Base-by-base conservation (phyloP, 345 rosid genomes). In the Corchorus capsularis region DNA sequence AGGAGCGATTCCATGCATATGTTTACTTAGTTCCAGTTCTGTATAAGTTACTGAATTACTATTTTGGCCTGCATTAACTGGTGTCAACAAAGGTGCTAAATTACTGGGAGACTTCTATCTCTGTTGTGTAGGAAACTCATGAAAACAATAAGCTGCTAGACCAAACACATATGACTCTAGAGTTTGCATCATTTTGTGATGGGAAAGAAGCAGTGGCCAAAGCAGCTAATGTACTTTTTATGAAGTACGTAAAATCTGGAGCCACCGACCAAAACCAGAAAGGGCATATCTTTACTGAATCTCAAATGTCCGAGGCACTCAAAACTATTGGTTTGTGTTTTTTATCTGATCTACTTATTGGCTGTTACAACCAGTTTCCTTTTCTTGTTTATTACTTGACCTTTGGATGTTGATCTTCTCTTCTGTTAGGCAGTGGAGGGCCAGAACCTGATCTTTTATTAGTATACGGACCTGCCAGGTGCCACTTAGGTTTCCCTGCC, bases 401-500 rank as follows among this genome's bases (percentile, higher is more conserved):
- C 70, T 59, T 41, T 66, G 64, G 17, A 20, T 32, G 50, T 39
- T 81, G 22, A 47, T 71, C 17, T 66, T 78, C 22, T 77, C 50
- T 77, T 81, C 54, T 71, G 45, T 74, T 82, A 95, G 99, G 98
- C 78, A 83, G 83, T 61, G 76, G 74, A 52, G 91, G 88, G 45
- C 89, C 91, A 8, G 97, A 88, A 19, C 98, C 97, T 46, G 97
- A 93, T 78, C 89, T 96, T 68, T 77, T 93, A 47, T 85, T 96
- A 60, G 92, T 93, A 79, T 92, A 91, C 86, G 99, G 94, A 79
- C 96, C 97, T 54, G 86, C 83, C 64, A 87, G 96, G 85, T 89
- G 97, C 84, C 97, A 92, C 78, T 87, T 85, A 27, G 99, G 99
- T 78, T 96, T 96, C 80, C 98, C 99, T 10, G 89, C 96, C 6